Base-by-base conservation (phyloP, 176 grass and related monocot species). In the Aegilops longissima region DNA sequence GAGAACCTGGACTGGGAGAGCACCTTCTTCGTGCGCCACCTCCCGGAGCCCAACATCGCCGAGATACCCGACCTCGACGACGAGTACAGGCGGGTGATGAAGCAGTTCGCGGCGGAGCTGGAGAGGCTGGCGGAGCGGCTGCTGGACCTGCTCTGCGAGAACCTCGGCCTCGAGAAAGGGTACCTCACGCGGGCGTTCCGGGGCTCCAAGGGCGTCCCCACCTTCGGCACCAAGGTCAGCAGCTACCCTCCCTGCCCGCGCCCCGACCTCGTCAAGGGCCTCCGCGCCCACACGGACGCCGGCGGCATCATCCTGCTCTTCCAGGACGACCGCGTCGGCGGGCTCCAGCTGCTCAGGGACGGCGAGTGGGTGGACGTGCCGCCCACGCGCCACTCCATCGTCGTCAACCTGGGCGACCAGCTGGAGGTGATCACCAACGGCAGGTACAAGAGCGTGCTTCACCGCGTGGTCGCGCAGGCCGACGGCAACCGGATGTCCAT, bases 371-470 rank as follows among this genome's bases (percentile, higher is more conserved):
- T 96, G 1, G 90, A 91, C 84, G 94, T 99, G n/a, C 90, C 92
- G 3, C 92, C 97, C 16, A 54, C 73, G 85, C 83, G 68, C 42
- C 83, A 94, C 87, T 51, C 94, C 70, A 91, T 99, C 80, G 92
- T 96, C 35, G 81, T 99, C 31, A 94, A 99, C 82, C 88, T 99
- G 9, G 97, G 97, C 4, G 94, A 99, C 82, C 97, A 99, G 87
- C 92, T 99, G 0, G 94, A 99, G 95, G 96, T 99, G 56, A 93
- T 99, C 89, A 96, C 92, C 66, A 96, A 91, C 39, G 97, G 92
- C n/a, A 85, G 79, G 68, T 99, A 99, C 92, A 96, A 94, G 90
- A 99, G 97, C 69, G 85, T 94, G 9, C 7, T 91, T 76, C 94
- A 99, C 87, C 80, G 94, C 21, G 97, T 96, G 61, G 87, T 96